These are phyloP conservation scores for Asterionellopsis glacialis DNA, from an alignment of 108 stramenopile genomes.

Conservation along the genomic window DNA sequence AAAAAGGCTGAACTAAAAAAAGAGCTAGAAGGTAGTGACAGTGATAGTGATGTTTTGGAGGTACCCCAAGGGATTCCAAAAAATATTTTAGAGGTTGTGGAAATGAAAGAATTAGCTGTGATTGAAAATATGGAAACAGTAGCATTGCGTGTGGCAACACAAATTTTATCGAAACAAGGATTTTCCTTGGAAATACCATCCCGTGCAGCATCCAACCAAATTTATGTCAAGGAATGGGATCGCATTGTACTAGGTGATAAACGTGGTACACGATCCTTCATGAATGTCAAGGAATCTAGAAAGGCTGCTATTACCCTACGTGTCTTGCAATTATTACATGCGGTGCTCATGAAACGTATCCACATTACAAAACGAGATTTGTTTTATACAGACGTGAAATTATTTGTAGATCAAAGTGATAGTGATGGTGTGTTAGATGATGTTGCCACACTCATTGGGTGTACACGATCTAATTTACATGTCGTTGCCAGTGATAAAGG, in stretches of 20 bases:
- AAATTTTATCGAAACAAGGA: conserved; percentile 61
- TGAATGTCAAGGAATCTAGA: conserved; percentile 83
- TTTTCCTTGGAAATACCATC: conserved; percentile 80
- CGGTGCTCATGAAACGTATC: conserved; percentile 85
- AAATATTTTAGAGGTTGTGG: conserved; percentile 70
- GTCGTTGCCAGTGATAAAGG: conserved; percentile 98
- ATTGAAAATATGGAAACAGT: conserved; percentile 80
- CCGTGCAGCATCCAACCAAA: conserved; percentile 84
- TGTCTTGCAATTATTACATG: conserved; percentile 91
- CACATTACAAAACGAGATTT: conserved; percentile 99
- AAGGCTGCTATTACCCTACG: conserved; percentile 95
- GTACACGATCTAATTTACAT: conserved; percentile 93
- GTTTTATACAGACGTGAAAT: conserved; percentile 98
- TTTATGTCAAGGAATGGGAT: conserved; percentile 90
- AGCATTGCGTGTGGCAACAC: conserved; percentile 57
- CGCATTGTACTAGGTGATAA: conserved; percentile 80
- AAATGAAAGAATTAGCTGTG: conserved; percentile 62
- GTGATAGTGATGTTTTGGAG: conserved; percentile 7
- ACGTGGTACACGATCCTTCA: conserved; percentile 54
- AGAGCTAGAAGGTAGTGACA: conserved; percentile 14
- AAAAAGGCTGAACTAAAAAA: conserved; percentile 8
- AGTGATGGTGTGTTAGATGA: conserved; percentile 94
- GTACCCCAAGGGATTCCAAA: conserved; percentile 14
- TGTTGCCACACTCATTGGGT: conserved; percentile 94
- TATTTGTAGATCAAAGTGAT: conserved; percentile 93